Base-by-base conservation (phyloP, 1,284 basidiomycete species). In the Kalmanozyma brasiliensis region DNA sequence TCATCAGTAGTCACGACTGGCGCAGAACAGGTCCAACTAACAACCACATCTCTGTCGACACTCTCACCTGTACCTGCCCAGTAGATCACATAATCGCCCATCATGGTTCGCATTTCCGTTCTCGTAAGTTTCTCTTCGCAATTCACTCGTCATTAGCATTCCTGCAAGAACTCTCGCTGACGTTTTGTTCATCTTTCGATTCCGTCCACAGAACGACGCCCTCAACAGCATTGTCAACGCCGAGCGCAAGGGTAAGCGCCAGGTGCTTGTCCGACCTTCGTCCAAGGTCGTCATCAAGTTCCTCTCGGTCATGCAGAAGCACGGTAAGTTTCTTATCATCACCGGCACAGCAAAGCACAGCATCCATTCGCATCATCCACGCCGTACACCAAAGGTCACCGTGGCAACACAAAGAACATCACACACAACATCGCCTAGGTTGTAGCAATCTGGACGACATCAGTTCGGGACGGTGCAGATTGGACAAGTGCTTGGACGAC, bases 221-320 rank as follows among this genome's bases (percentile, higher is more conserved):
- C 79, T 82, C 42, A 79, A 80, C 72, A 75, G 67, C 73, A 82
- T 82, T 65, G 80, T 82, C 69, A 82, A 82, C 66, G 80, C 80
- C 47, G 80, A 82, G 78, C 79, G 80, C 58, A 75, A 77, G 69
- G 80, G 80, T 46, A 81, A 82, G 76, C 76, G 80, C 51, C 80
- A 82, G 67, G 80, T 82, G 32, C 74, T 82, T 49, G 61, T 82
- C 67, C 79, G 80, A 44, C 80, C 80, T 51, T 78, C 76, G 41
- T 80, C 78, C 59, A 82, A 81, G 80, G 80, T 82, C 67, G 73
- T 80, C 67, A 65, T 82, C 73, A 82, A 81, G 78, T 82, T 82
- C 78, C 74, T 82, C 29, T 74, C 74, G 24, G 78, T 79, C 49
- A 82, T 82, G 80, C 80, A 82, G 68, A 80, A 80, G 72, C 80